Evolutionary conservation across 2,329 filamentous ascomycete species (phyloP).

Genomic region (Aureobasidium sp.): DNA sequence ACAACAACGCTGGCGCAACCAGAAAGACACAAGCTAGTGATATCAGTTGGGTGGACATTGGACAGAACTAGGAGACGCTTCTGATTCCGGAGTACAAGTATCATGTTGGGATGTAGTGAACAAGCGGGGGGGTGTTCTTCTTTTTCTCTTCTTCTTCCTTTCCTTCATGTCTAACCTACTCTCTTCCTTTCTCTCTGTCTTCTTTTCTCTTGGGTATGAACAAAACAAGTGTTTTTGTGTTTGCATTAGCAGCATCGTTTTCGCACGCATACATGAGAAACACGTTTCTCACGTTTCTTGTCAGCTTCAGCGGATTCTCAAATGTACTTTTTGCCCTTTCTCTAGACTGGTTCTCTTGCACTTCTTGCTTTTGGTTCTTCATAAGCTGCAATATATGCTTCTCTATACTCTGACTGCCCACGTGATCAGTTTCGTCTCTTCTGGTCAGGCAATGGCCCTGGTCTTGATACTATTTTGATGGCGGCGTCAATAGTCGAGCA

Average conservation of each 20-base stretch:
- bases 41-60: slow-evolving; percentile 13
- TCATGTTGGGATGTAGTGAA: not conserved
- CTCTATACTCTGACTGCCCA: too few species aligned
- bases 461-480: too few species aligned
- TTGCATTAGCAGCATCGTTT: not conserved
- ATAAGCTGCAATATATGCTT: too few species aligned
- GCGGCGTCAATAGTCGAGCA: too few species aligned
- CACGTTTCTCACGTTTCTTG: not conserved
- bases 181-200: not conserved
- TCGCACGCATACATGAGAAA: not conserved
- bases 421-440: too few species aligned
- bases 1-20: not conserved
- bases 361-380: too few species aligned
- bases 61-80: slow-evolving; percentile 12
- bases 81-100: slow-evolving; percentile 1
- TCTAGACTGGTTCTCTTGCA: too few species aligned
- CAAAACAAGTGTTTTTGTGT: not conserved
- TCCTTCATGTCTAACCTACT: not conserved
- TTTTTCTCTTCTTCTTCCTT: not conserved
- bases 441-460: too few species aligned
- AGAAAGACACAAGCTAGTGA: slow-evolving; percentile 1
- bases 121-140: not conserved
- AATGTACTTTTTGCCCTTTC: too few species aligned
- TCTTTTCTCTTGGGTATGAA: not conserved
- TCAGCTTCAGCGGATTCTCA: too few species aligned